Conservation (phyloP, 768 basidiomycete genomes). For the Cystofilobasidium ferigula region DNA sequence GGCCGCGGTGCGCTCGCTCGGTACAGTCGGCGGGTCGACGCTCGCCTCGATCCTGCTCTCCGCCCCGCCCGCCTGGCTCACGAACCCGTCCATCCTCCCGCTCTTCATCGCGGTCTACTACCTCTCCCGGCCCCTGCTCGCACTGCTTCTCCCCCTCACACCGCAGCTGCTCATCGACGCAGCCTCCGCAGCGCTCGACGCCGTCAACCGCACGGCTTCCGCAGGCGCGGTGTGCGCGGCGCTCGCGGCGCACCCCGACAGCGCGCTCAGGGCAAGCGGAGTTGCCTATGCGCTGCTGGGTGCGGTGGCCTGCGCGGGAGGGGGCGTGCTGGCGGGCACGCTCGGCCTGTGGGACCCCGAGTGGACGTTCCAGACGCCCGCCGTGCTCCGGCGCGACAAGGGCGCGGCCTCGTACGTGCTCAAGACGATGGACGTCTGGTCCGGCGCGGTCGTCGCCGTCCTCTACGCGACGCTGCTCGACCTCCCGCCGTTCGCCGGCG, state of each 20-base stretch:
- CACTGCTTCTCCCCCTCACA: not conserved
- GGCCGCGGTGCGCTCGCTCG: not conserved
- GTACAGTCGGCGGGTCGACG: not conserved
- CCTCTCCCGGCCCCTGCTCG: not conserved
- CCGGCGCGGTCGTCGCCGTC: not conserved
- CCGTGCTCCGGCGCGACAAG: not conserved
- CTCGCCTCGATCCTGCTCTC: not conserved
- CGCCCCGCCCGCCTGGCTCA: not conserved
- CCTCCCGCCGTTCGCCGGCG: not conserved
- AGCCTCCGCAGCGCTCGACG: not conserved
- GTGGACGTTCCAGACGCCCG: not conserved
- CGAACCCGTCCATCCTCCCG: not conserved
- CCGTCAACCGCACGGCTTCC: not conserved
- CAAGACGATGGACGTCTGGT: conserved; percentile 6
- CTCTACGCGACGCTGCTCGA: not conserved
- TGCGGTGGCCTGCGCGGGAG: not conserved
- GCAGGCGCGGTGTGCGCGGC: not conserved
- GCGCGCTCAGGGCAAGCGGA: not conserved
- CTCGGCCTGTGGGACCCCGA: not conserved
- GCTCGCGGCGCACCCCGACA: not conserved
- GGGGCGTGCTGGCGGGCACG: not conserved
- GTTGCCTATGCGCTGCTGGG: not conserved
- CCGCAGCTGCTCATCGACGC: not conserved
- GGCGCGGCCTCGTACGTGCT: not conserved
- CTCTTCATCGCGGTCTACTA: not conserved